These are phyloP conservation scores for Secale cereale DNA, from an alignment of 176 grass and related monocot genomes.

Conservation along the genomic window DNA sequence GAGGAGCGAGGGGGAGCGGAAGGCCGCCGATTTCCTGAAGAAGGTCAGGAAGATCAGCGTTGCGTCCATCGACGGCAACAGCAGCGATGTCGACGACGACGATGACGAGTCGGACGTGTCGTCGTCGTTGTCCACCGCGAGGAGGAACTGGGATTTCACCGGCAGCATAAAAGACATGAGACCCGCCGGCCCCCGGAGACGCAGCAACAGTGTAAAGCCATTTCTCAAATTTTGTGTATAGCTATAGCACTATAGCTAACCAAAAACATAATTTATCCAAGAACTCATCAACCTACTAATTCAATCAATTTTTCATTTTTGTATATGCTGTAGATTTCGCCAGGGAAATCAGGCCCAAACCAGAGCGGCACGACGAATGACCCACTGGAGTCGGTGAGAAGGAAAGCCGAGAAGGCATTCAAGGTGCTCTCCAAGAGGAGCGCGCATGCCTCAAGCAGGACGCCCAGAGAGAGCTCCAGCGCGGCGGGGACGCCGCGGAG, in stretches of 20 bases:
- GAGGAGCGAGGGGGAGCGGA: conserved; percentile 31
- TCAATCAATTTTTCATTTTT: background rate
- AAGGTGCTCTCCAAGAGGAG: conserved; percentile 60
- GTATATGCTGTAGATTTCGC: conserved; percentile 48
- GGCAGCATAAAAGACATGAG: conserved; percentile 44
- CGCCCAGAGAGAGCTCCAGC: conserved; percentile 36
- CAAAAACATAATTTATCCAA: background rate
- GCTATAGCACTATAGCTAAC: too few relatives aligned
- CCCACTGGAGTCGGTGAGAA: conserved; percentile 39
- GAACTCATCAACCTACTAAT: background rate
- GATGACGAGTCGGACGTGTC: conserved; percentile 59
- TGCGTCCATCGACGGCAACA: conserved; percentile 40
- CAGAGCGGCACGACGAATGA: conserved; percentile 27
- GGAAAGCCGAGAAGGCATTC: conserved; percentile 62
- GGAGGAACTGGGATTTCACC: conserved; percentile 71
- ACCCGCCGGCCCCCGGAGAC: conserved; percentile 35
- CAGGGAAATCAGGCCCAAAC: conserved; percentile 32
- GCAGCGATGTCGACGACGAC: conserved; percentile 48
- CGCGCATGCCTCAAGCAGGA: conserved; percentile 25
- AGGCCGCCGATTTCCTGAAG: conserved; percentile 29
- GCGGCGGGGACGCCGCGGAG: background rate
- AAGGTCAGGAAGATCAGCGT: conserved; percentile 50
- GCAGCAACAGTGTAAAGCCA: conserved; percentile 51
- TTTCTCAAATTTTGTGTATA: background rate
- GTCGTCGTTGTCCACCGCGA: conserved; percentile 45